These are phyloP conservation scores for Bathelium albidoporum DNA, from an alignment of 495 filamentous ascomycete genomes.

Conservation along the genomic window DNA sequence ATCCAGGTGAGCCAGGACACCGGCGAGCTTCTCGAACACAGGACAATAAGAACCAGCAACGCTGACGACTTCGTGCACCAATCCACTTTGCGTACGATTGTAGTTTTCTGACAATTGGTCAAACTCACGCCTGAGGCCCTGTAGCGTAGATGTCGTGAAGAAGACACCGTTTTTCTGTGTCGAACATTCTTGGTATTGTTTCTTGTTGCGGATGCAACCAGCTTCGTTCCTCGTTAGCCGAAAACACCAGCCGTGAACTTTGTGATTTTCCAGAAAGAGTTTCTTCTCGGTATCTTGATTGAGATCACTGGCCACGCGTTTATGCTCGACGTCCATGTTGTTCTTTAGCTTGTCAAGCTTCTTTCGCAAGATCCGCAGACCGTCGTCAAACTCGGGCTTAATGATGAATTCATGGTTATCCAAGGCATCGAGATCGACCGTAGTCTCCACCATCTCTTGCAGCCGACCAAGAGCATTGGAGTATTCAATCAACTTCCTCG, in stretches of 20 bases:
- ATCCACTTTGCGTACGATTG: slow-evolving; percentile 83
- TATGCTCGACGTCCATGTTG: slow-evolving; percentile 79
- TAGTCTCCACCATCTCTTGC: slow-evolving; percentile 98
- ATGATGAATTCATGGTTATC: slow-evolving; percentile 98
- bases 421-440: slow-evolving; percentile 88
- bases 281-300: slow-evolving; percentile 95
- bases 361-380: slow-evolving; percentile 75
- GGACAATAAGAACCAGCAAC: slow-evolving; percentile 94
- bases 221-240: slow-evolving; percentile 86
- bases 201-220: slow-evolving; percentile 83
- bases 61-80: slow-evolving; percentile 85
- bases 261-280: slow-evolving; percentile 93
- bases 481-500: slow-evolving; percentile 62
- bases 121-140: slow-evolving; percentile 74
- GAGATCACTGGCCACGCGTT: slow-evolving; percentile 66
- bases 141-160: slow-evolving; percentile 85
- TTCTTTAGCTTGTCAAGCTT: slow-evolving; percentile 75
- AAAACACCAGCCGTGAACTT: slow-evolving; percentile 94
- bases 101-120: slow-evolving; percentile 94
- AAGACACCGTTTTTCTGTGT: slow-evolving; percentile 99
- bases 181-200: slow-evolving; percentile 84
- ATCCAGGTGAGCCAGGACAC: slow-evolving; percentile 84
- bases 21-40: slow-evolving; percentile 81
- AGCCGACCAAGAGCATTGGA: slow-evolving; percentile 74
- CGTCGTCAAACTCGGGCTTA: slow-evolving; percentile 95